Evolutionary conservation across 345 rosid genomes (phyloP).

Genomic region (Salix arbutifolia): DNA sequence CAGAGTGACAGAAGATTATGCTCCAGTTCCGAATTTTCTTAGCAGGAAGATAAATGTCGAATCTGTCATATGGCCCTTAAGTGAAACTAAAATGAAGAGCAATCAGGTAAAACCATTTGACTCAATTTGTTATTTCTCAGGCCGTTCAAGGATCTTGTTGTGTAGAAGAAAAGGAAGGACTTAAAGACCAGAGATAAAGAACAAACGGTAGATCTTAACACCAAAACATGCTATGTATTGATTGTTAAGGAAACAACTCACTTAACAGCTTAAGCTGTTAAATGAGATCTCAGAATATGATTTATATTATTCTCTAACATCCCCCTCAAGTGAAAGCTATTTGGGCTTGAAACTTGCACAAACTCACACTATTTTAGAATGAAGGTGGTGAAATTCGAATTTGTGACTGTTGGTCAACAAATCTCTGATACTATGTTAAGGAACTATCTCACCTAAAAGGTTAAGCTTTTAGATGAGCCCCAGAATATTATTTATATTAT

Average conservation of each 20-base stretch:
- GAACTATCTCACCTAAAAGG: too few species aligned
- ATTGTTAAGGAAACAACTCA: too few species aligned
- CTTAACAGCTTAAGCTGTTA: too few species aligned
- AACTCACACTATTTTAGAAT: too few species aligned
- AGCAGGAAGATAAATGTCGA: background rate
- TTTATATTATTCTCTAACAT: too few species aligned
- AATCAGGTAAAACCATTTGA: background rate
- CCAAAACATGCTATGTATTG: background rate
- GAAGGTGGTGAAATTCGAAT: too few species aligned
- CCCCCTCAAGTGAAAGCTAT: too few species aligned
- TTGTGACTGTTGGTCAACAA: too few species aligned
- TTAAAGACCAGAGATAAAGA: background rate
- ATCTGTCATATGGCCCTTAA: background rate
- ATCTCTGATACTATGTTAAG: rapidly evolving
- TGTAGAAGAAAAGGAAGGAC: background rate
- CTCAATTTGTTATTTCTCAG: background rate
- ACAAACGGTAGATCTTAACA: background rate
- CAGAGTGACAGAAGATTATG: background rate
- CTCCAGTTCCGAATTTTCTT: background rate
- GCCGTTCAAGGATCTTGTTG: background rate
- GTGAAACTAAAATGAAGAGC: background rate
- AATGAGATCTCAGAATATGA: too few species aligned
- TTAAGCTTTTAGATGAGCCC: too few species aligned
- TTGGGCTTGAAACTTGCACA: too few species aligned
- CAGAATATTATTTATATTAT: too few species aligned